Evolutionary conservation across 2,329 filamentous ascomycete species (phyloP).

Genomic region (Atkinsonella hypoxylon): DNA sequence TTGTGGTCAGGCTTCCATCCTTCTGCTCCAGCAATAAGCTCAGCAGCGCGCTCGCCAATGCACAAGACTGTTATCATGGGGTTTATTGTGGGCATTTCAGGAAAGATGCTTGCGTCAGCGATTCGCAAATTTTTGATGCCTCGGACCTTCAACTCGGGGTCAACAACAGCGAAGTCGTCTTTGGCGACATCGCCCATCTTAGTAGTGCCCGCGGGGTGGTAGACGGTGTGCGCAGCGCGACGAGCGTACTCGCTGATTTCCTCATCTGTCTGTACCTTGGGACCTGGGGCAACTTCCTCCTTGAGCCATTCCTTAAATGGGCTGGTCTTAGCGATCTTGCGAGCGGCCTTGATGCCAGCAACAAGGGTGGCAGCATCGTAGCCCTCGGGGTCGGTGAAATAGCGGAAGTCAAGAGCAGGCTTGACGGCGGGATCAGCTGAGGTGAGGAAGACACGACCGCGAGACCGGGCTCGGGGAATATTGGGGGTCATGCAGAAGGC

Average conservation of each 20-base stretch:
- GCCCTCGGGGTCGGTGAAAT: constrained; percentile 78
- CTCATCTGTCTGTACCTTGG: constrained; percentile 62
- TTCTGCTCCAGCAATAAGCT: constrained; percentile 63
- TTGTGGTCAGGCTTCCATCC: constrained; percentile 29
- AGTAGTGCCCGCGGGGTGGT: constrained; percentile 80
- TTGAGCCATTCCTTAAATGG: constrained; percentile 79
- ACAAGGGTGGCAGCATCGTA: constrained; percentile 77
- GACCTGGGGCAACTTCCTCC: constrained; percentile 68
- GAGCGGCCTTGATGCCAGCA: constrained; percentile 64
- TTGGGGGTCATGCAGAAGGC: constrained; percentile 93
- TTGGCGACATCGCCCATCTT: constrained; percentile 69
- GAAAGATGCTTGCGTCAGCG: constrained; percentile 80
- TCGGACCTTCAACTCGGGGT: constrained; percentile 57
- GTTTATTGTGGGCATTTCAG: constrained; percentile 76
- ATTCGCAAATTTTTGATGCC: constrained; percentile 66
- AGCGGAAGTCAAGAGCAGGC: constrained; percentile 76
- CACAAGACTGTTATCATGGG: constrained; percentile 83
- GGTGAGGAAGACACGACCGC: constrained; percentile 66
- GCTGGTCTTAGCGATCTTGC: constrained; percentile 59
- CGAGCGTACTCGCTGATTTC: constrained; percentile 73
- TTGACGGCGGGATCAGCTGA: constrained; percentile 65
- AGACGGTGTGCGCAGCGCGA: constrained; percentile 74
- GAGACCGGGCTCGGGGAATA: constrained; percentile 71
- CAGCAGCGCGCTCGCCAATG: constrained; percentile 72
- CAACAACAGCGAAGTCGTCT: constrained; percentile 69